Conservation (phyloP, 2,329 filamentous ascomycete genomes). For the Phialemonium atrogriseum region DNA sequence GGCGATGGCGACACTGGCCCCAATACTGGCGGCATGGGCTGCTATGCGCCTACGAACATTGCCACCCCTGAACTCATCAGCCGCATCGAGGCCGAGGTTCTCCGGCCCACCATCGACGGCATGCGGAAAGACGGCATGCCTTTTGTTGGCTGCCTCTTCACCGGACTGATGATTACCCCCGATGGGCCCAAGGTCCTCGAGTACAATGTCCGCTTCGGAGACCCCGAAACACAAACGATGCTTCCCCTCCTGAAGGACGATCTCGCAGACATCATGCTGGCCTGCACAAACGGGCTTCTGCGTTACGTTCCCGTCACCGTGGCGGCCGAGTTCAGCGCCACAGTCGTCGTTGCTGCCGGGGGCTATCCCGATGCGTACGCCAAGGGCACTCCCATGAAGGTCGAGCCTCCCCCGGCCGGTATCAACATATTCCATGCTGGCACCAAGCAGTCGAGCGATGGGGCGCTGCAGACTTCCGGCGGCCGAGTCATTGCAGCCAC, state of each 20-base stretch:
- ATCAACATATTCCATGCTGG: slow-evolving; percentile 90
- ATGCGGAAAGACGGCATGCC: slow-evolving; percentile 74
- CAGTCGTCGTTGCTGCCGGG: slow-evolving; percentile 86
- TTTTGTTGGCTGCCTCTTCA: slow-evolving; percentile 72
- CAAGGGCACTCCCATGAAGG: slow-evolving; percentile 60
- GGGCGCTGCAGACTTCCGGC: slow-evolving; percentile 64
- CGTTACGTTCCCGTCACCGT: slow-evolving; percentile 61
- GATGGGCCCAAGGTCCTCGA: slow-evolving; percentile 75
- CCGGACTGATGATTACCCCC: slow-evolving; percentile 87
- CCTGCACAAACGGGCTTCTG: slow-evolving; percentile 69
- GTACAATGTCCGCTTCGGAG: slow-evolving; percentile 90
- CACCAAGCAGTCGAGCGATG: slow-evolving; percentile 55
- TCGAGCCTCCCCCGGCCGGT: slow-evolving; percentile 35
- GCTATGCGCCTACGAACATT: slow-evolving; percentile 84
- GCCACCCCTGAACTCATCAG: slow-evolving; percentile 68
- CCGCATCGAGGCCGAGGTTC: slow-evolving; percentile 68
- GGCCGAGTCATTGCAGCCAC: slow-evolving; percentile 93
- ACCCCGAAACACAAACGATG: slow-evolving; percentile 85
- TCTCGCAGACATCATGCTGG: slow-evolving; percentile 80
- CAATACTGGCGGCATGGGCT: slow-evolving; percentile 97
- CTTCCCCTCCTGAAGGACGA: slow-evolving; percentile 78
- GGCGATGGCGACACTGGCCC: slow-evolving; percentile 84
- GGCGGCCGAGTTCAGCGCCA: slow-evolving; percentile 67
- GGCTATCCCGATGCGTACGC: slow-evolving; percentile 84
- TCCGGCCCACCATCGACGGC: slow-evolving; percentile 84